Base-by-base conservation (phyloP, 495 filamentous ascomycete genomes). In the Alectoria sarmentosa region DNA sequence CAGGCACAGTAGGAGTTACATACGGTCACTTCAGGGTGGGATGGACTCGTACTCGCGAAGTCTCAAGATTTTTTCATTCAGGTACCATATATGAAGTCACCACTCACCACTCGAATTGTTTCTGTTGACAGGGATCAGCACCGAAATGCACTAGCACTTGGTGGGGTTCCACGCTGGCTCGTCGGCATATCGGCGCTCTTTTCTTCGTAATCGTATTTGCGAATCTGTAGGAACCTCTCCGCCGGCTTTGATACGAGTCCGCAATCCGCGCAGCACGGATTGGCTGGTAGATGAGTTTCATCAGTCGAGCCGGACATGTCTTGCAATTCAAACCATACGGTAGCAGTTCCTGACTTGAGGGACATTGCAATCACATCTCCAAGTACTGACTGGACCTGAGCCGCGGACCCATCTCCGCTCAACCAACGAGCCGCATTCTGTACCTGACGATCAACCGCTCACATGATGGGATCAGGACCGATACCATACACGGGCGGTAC, bases 81-180 rank as follows among this genome's bases (percentile, higher is more conserved):
- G 61, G 61, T 63, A 63, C 49, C 61, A 55, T 10, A 42, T 1
- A 28, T 63, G 61, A 63, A 63, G 38, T 63, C 61, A 63, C 61
- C 61, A 57, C 49, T 63, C 23, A 28, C 2, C 9, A 46, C 15
- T 41, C 17, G 3, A 9, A 44, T 15, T 17, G 23, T 15, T 30
- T 52, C 26, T 52, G 48, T 26, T 56, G 61, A 56, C 61, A 63
- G 61, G 61, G 49, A 55, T 56, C 26, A 5, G 2, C n/a, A 34
- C 19, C 26, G 4, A 56, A 63, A 63, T 63, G 61, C 61, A 63
- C 61, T 56, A 63, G 3, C 23, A 19, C 61, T 13, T 55, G 48
- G 61, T 55, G 48, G 48, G 61, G 26, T 14, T 0, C 13, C 26
- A 1, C 17, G 11, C 48, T 10, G 48, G 11, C 23, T n/a, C 0